phyloP scores from a whole-genome alignment of 2,329 filamentous ascomycete genomes.

The Stachybotrys chlorohalonatus region DNA sequence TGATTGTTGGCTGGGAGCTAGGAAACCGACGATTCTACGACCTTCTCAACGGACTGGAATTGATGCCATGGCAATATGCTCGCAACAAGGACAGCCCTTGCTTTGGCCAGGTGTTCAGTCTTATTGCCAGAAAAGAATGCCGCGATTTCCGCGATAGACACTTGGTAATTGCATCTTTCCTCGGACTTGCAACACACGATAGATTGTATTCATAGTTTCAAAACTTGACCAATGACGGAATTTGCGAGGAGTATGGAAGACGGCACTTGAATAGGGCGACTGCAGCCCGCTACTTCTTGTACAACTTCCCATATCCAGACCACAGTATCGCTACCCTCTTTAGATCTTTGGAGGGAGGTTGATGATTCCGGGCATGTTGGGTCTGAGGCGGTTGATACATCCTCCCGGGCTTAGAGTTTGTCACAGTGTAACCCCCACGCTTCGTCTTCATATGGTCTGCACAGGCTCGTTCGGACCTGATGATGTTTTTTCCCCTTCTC shows the following conservation, averaged over 20 bases:
- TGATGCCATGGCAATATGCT: neutral
- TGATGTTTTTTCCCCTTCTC: neutral
- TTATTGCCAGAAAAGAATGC: neutral
- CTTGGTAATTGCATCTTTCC: neutral
- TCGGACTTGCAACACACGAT: neutral
- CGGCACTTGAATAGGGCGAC: neutral
- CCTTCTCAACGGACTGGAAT: neutral
- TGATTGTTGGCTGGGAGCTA: neutral
- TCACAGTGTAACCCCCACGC: neutral
- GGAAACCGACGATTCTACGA: neutral
- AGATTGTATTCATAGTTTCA: neutral
- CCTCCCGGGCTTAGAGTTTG: neutral
- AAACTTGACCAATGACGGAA: neutral
- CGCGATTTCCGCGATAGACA: neutral
- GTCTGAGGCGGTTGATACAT: neutral
- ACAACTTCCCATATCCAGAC: neutral
- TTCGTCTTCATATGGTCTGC: neutral
- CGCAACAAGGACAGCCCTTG: neutral
- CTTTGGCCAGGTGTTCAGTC: neutral
- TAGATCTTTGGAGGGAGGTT: neutral
- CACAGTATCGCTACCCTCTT: neutral
- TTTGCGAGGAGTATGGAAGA: neutral
- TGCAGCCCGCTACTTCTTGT: neutral
- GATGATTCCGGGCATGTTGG: neutral
- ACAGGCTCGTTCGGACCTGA: neutral